phyloP scores from a whole-genome alignment of 176 grass and related monocot species.

The Chloris gayana region DNA sequence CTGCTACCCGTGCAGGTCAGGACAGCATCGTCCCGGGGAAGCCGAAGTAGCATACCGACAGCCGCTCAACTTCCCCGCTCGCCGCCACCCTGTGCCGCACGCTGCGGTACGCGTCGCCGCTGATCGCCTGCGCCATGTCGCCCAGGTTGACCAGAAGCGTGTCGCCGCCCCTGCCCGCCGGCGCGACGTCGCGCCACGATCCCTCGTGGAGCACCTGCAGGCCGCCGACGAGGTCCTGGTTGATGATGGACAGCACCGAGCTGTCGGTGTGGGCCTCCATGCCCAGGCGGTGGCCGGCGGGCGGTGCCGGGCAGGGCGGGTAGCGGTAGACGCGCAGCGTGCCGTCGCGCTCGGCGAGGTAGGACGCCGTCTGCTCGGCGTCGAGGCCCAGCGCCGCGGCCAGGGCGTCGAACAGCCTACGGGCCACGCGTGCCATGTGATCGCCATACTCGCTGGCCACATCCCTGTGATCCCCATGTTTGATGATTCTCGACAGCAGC shows the following conservation, averaged over 20 bases:
- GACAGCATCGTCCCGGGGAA: slow-evolving; percentile 61
- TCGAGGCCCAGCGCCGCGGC: slow-evolving; percentile 46
- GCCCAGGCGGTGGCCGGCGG: slow-evolving; percentile 23
- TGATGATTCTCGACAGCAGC: no score
- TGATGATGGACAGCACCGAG: slow-evolving; percentile 73
- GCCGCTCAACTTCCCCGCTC: slow-evolving; percentile 38
- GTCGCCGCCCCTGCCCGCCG: neutral
- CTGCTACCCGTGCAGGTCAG: slow-evolving; percentile 1
- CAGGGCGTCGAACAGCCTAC: slow-evolving; percentile 58
- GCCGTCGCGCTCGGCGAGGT: slow-evolving; percentile 60
- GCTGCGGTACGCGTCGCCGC: slow-evolving; percentile 55
- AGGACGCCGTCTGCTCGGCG: slow-evolving; percentile 12
- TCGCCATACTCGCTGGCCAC: slow-evolving; percentile 55
- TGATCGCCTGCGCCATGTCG: slow-evolving; percentile 74
- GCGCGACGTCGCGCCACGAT: slow-evolving; percentile 46
- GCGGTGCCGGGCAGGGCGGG: slow-evolving; percentile 38
- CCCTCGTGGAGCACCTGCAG: slow-evolving; percentile 58
- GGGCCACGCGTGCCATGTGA: slow-evolving; percentile 73
- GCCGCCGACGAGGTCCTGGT: slow-evolving; percentile 55
- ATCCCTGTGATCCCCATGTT: no score
- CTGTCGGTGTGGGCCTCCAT: slow-evolving; percentile 93
- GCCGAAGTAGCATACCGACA: slow-evolving; percentile 78
- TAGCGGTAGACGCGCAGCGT: slow-evolving; percentile 76
- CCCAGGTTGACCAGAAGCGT: slow-evolving; percentile 70
- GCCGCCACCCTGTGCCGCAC: slow-evolving; percentile 72